Conservation (phyloP, 78 protist genomes). For the Planoprotostelium fungivorum region DNA sequence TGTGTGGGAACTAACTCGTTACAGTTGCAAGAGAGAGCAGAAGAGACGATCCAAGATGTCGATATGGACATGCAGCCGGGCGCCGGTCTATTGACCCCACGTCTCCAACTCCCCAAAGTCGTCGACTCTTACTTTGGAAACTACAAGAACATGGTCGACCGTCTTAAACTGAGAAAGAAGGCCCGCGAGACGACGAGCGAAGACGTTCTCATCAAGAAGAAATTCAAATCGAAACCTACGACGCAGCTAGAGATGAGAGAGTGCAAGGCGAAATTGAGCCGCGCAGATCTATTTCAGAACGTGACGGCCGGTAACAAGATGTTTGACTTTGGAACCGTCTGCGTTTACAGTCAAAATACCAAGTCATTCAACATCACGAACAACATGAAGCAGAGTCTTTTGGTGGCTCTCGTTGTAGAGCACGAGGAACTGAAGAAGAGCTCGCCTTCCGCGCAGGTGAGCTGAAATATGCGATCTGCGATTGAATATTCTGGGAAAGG, state of each 20-base stretch:
- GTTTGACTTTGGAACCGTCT: conserved; percentile 43
- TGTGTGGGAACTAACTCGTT: too few species aligned
- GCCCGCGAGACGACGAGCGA: not conserved
- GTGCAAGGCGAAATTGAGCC: not conserved
- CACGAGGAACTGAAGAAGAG: conserved; percentile 12
- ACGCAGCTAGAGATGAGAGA: not conserved
- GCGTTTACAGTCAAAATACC: conserved; percentile 8
- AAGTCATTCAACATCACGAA: conserved; percentile 19
- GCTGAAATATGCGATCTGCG: not conserved
- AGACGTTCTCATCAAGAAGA: not conserved
- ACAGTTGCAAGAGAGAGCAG: not conserved
- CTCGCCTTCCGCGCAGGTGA: conserved; percentile 2
- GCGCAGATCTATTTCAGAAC: not conserved
- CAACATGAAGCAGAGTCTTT: conserved; percentile 6
- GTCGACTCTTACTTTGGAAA: not conserved
- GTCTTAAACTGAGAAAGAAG: not conserved
- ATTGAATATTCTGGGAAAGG: conserved; percentile 5
- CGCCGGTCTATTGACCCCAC: not conserved
- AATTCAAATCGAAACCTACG: not conserved
- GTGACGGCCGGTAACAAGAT: conserved; percentile 7
- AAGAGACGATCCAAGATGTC: not conserved
- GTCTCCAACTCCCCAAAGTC: not conserved
- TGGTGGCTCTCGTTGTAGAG: conserved; percentile 6
- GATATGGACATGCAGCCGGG: not conserved
- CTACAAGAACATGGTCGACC: not conserved